Evolutionary conservation across 805 yeast species (phyloP), one percentile per base, ranked within the genome.

Genomic region (Myxozyma neglecta): DNA sequence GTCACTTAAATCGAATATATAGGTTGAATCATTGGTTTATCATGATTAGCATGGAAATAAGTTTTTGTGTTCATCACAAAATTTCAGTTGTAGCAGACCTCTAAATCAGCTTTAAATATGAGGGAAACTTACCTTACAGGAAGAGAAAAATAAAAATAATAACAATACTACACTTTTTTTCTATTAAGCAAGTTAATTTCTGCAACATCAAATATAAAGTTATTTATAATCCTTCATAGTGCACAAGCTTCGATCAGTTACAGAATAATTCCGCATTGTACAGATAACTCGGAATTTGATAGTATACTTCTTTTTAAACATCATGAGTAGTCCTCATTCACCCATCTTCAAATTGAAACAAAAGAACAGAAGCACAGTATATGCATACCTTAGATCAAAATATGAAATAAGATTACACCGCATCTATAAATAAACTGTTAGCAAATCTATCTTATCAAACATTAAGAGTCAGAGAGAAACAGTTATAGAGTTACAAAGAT

Each of bases 11-110:
- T 48, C 60, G 60, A 59, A 61, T 50, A 54, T 57, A 18, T 46
- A 51, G 49, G 29, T 61, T 51, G 56, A 57, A 65, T 58, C 62
- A 59, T 57, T 63, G 32, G 36, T 45, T 42, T 50, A 51, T 65
- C 68, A 65, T 65, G 68, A 64, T 65, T 65, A 65, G 68, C 68
- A 65, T 65, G 68, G 68, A 64, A 65, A 48, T 49, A 53, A 37
- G 48, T 51, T 40, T 53, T 65, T 42, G 54, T 36, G 48, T 52
- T 62, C 68, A 65, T 65, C 68, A 65, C 47, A 34, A 18, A 16
- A 42, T 24, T 32, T 46, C 36, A 44, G 52, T 43, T 10, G 34
- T n/a, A 10, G 20, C 16, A 20, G 6, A 13, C 32, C 32, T 37
- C 24, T 9, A 39, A 51, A 16, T 39, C 37, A 24, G 47, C 16